Evolutionary conservation across 1,139 yeast species (phyloP).

Genomic region (Insectozyma bohioensis): DNA sequence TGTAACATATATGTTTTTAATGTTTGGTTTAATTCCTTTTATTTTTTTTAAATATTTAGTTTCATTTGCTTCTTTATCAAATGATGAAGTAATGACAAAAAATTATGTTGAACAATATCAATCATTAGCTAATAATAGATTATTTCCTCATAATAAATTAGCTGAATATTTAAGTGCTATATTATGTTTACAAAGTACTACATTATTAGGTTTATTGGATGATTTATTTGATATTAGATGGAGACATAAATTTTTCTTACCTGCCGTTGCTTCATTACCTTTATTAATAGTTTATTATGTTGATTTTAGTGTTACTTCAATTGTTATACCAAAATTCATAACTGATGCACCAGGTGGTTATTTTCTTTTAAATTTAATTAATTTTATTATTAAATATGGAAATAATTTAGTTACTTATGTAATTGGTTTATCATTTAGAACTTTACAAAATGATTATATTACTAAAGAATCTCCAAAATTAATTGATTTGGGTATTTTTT

Average conservation of each 20-base stretch:
- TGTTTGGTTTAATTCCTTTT: constrained; percentile 88
- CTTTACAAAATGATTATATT: constrained; percentile 34
- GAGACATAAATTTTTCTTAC: constrained; percentile 95
- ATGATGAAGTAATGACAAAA: constrained; percentile 33
- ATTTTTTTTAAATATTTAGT: constrained; percentile 80
- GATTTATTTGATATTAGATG: constrained; percentile 94
- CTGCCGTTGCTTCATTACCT: constrained; percentile 93
- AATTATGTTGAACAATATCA: constrained; percentile 38
- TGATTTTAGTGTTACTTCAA: constrained; percentile 89
- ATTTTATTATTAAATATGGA: constrained; percentile 26
- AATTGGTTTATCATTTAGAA: constrained; percentile 41
- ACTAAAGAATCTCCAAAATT: constrained; percentile 38
- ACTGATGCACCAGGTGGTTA: constrained; percentile 33
- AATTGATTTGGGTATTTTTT: constrained; percentile 74
- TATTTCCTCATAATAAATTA: constrained; percentile 82
- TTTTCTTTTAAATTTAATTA: constrained; percentile 18
- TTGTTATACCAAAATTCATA: constrained; percentile 78
- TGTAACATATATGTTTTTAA: constrained; percentile 71
- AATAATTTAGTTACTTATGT: constrained; percentile 32
- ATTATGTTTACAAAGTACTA: constrained; percentile 78
- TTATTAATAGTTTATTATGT: constrained; percentile 87
- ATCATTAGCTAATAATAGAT: constrained; percentile 29
- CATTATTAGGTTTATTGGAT: constrained; percentile 86
- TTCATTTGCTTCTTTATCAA: constrained; percentile 39
- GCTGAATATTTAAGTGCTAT: constrained; percentile 86